These are phyloP conservation scores for Salix dunnii DNA, from an alignment of 345 rosid genomes.

Conservation along the genomic window DNA sequence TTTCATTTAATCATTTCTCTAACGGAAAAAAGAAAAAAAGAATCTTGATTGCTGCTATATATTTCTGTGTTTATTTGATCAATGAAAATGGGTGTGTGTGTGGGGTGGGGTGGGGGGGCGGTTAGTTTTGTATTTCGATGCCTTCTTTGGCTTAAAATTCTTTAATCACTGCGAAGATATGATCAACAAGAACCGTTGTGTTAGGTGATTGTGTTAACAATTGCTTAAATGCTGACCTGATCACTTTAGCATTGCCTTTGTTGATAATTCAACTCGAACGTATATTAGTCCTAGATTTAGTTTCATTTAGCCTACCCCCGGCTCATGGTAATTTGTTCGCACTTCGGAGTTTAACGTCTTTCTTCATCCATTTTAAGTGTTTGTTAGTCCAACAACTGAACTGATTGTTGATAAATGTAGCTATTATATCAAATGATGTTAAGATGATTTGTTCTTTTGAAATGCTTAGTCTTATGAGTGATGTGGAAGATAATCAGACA, in stretches of 20 bases:
- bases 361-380: neutral
- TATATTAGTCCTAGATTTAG: neutral
- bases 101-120: no score
- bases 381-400: neutral
- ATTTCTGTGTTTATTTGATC: neutral
- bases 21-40: neutral
- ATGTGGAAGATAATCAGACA: neutral
- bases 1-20: neutral
- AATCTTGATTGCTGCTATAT: neutral
- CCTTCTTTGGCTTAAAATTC: neutral
- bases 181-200: neutral
- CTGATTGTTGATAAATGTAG: neutral
- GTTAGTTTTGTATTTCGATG: no score
- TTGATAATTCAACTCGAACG: neutral
- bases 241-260: neutral
- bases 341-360: neutral
- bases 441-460: neutral
- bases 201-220: neutral
- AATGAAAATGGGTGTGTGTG: neutral
- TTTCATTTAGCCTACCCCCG: neutral
- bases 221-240: neutral
- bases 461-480: neutral
- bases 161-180: neutral
- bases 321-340: neutral
- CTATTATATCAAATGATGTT: neutral